Evolutionary conservation across 73 alveolate species (phyloP).

Genomic region (Tetrahymena borealis): DNA sequence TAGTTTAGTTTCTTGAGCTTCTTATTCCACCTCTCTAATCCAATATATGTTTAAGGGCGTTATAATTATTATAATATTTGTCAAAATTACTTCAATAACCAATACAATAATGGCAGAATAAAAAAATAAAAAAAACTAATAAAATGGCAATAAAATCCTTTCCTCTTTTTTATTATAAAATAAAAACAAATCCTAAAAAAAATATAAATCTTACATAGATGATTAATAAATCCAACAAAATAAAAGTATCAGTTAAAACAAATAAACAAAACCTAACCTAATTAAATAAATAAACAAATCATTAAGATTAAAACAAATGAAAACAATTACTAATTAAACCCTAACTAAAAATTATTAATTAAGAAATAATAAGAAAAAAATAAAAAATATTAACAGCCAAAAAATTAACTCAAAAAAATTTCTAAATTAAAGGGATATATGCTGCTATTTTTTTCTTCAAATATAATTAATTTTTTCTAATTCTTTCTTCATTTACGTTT

Average conservation of each 20-base stretch:
- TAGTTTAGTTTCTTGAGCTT: not conserved
- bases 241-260: not conserved
- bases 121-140: too few species aligned
- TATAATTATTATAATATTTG: not conserved
- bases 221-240: too few species aligned
- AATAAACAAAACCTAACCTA: not conserved
- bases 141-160: constrained; percentile 1
- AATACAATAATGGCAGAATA: not conserved
- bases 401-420: too few species aligned
- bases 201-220: too few species aligned
- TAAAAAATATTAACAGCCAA: too few species aligned
- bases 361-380: too few species aligned
- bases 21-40: not conserved
- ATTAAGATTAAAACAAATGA: not conserved
- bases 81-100: not conserved
- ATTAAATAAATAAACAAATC: not conserved
- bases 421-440: too few species aligned
- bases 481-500: too few species aligned
- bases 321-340: not conserved
- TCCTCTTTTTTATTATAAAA: not conserved
- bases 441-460: too few species aligned
- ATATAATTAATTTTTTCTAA: too few species aligned
- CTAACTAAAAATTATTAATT: not conserved
- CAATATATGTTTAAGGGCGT: not conserved
- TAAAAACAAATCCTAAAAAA: not conserved